phyloP scores from a whole-genome alignment of 208 protist species.

The Phytomonas sp. region DNA sequence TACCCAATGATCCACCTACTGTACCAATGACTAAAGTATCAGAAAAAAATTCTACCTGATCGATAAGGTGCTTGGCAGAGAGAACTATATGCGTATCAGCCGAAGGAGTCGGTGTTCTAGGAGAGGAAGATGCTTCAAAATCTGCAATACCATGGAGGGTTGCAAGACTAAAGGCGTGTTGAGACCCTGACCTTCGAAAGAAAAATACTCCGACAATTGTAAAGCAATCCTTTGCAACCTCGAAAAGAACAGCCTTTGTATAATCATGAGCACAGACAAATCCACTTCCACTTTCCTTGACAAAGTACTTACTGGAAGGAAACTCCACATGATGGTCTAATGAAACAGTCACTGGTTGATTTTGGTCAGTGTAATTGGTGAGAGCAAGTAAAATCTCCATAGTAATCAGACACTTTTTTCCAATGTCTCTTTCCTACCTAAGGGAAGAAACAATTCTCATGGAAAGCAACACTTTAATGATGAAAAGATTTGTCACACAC shows the following conservation, averaged over 20 bases:
- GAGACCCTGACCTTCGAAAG: conserved; percentile 13
- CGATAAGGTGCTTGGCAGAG: background rate
- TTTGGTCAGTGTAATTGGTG: background rate
- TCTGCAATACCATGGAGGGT: background rate
- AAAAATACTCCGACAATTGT: conserved; percentile 18
- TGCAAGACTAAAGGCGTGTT: conserved; percentile 18
- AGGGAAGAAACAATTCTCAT: background rate
- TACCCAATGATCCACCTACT: background rate
- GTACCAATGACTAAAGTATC: background rate
- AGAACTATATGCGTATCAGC: background rate
- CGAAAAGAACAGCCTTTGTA: conserved; percentile 16
- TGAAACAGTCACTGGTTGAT: background rate
- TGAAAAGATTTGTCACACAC: background rate
- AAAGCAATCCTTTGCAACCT: conserved; percentile 10
- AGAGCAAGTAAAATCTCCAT: conserved; percentile 1
- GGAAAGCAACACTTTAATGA: background rate
- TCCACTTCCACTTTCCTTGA: conserved; percentile 19
- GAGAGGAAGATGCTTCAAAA: background rate
- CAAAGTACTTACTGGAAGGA: conserved; percentile 2
- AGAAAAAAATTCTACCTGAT: background rate
- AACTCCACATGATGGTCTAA: background rate
- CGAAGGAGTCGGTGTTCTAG: background rate
- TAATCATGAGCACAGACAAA: conserved; percentile 20
- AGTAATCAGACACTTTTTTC: background rate
- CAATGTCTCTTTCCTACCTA: background rate